Base-by-base conservation (phyloP, 495 filamentous ascomycete genomes). In the Aspergillus diversus region DNA sequence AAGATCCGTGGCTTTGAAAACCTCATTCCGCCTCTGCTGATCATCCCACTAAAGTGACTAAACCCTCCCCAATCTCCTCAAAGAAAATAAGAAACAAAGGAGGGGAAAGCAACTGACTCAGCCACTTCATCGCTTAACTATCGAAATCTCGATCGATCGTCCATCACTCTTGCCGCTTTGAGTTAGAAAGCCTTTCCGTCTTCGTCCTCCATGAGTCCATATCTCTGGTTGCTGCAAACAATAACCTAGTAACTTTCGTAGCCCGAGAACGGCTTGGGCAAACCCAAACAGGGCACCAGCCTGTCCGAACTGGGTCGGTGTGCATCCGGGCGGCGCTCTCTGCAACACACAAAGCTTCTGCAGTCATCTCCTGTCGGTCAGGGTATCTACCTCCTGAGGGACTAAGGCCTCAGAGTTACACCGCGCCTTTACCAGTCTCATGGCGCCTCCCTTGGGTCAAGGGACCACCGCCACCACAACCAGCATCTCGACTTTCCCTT, bases 401-500 rank as follows among this genome's bases (percentile, higher is more conserved):
- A 27, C 21, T 27, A 17, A 48, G 17, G 52, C 60, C 17, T 51
- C 34, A 33, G 34, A 15, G 48, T 39, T 63, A 67, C 65, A 72
- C 67, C 49, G 60, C 69, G 60, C 63, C 57, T 60, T 68, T 66
- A 57, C 70, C 58, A 60, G 64, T 73, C 68, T 57, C 63, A 62
- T 71, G 66, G 65, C 63, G n/a, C 33, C 55, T 51, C 15, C 60
- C 33, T 27, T 21, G 49, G 12, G 32, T 35, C 15, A 42, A 57
- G 33, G 47, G 42, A 5, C 34, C 34, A 39, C n/a, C 5, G n/a
- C 39, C 12, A 33, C 50, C 21, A 27, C 21, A 27, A 27, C 21
- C 21, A 27, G 21, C 48, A 55, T 75, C 57, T 74, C 69, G 49
- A 46, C 56, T 47, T 80, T 78, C 53, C 88, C 87, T n/a, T 85